phyloP scores from a whole-genome alignment of 192 early-diverging fungal species.

The Blastocladiella britannica region DNA sequence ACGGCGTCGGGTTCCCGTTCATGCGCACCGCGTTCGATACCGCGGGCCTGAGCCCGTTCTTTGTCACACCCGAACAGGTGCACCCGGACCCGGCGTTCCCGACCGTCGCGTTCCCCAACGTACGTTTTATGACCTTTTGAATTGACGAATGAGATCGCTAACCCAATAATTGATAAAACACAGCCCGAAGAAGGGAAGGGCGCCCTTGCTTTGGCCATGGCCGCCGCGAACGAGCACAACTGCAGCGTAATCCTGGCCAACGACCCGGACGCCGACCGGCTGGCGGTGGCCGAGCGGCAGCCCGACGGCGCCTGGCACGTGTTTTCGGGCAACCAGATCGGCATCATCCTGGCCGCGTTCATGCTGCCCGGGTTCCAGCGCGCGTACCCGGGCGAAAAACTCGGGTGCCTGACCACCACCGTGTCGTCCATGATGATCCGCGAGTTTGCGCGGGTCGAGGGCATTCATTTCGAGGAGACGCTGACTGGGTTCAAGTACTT shows the following conservation, averaged over 20 bases:
- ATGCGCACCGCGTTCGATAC: conserved; percentile 40
- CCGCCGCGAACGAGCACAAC: conserved; percentile 31
- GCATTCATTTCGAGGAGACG: conserved; percentile 70
- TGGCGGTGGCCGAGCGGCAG: conserved; percentile 70
- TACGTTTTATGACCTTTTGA: too few relatives aligned
- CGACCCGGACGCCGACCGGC: conserved; percentile 85
- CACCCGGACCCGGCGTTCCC: conserved; percentile 76
- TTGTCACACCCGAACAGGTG: conserved; percentile 42
- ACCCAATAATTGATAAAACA: too few relatives aligned
- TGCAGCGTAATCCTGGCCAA: conserved; percentile 61
- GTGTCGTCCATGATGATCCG: conserved; percentile 73
- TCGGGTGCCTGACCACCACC: conserved; percentile 66
- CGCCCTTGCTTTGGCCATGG: conserved; percentile 40
- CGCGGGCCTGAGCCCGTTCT: conserved; percentile 47
- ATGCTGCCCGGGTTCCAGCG: conserved; percentile 29
- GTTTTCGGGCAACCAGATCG: conserved; percentile 82
- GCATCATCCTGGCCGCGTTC: conserved; percentile 50
- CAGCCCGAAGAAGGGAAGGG: conserved; percentile 81
- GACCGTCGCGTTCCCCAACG: conserved; percentile 67
- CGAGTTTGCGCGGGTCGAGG: conserved; percentile 46
- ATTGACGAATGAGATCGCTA: conserved; percentile 14
- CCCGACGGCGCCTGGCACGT: conserved; percentile 45
- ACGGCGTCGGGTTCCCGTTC: conserved; percentile 71
- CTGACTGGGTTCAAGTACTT: conserved; percentile 95
- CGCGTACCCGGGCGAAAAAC: conserved; percentile 12